Evolutionary conservation across 1,284 basidiomycete genomes (phyloP).

Genomic region (Fomitopsis betulina): DNA sequence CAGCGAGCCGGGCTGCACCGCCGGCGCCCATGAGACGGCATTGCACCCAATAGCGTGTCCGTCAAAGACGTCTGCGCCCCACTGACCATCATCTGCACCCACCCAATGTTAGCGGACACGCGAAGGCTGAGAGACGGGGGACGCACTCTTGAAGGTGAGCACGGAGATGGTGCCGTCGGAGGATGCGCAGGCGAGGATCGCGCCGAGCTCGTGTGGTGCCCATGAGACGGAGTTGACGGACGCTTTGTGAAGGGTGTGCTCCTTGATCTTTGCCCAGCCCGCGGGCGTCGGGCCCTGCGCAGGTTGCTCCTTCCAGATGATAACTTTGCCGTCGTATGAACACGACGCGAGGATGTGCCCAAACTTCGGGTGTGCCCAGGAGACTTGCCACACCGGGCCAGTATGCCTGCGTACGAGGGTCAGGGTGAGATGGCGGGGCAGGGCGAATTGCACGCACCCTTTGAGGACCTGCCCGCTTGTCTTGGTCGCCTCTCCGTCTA

Average conservation of each 20-base stretch:
- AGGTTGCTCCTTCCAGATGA: slow-evolving; percentile 94
- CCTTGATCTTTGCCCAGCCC: slow-evolving; percentile 93
- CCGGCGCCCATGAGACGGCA: slow-evolving; percentile 96
- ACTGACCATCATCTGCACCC: slow-evolving; percentile 86
- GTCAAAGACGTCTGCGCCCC: slow-evolving; percentile 93
- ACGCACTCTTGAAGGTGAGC: slow-evolving; percentile 91
- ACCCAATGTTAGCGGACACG: background rate
- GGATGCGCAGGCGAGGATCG: slow-evolving; percentile 96
- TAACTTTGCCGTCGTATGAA: slow-evolving; percentile 96
- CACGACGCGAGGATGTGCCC: slow-evolving; percentile 96
- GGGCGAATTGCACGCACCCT: slow-evolving; percentile 52
- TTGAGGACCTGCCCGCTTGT: slow-evolving; percentile 71
- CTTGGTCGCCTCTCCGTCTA: slow-evolving; percentile 78
- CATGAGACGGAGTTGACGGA: slow-evolving; percentile 98
- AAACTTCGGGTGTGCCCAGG: slow-evolving; percentile 98
- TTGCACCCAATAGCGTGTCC: slow-evolving; percentile 97
- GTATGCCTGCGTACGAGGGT: slow-evolving; percentile 61
- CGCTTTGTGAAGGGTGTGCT: slow-evolving; percentile 91
- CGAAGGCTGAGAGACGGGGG: background rate
- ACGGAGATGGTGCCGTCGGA: slow-evolving; percentile 98
- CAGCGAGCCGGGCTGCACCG: slow-evolving; percentile 82
- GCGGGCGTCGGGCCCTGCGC: slow-evolving; percentile 48
- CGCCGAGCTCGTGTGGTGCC: slow-evolving; percentile 97
- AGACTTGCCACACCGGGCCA: slow-evolving; percentile 96
- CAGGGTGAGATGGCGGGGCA: background rate